Evolutionary conservation across 768 basidiomycete genomes (phyloP), one percentile per base, ranked within the genome.

Genomic region (Strobilomyces confusus): DNA sequence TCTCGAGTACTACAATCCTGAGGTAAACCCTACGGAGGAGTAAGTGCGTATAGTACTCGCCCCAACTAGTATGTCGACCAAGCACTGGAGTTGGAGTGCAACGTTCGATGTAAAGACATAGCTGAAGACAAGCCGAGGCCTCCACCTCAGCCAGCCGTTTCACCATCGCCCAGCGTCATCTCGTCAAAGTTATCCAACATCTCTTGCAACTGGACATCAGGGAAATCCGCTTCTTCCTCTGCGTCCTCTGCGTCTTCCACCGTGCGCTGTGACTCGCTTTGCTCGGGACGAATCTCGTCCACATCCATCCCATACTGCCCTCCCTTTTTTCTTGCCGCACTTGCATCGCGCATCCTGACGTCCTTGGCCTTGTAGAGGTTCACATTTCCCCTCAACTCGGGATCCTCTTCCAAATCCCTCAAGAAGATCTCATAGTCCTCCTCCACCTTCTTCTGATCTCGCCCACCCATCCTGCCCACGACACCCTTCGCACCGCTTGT

Each of bases 351-450:
- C 79, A 84, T 81, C 61, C 75, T 75, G 46, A 77, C 78, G 51
- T 83, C 76, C 58, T 61, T 78, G 4, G 81, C 75, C 72, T 86
- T 89, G 77, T 95, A 98, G 51, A 98, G 64, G 70, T 97, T 95
- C 61, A 98, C 86, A 9, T 82, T 82, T 6, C 79, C 78, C 36
- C 95, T 82, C 75, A 98, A 74, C 75, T 98, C 95, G 20, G 86
- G 86, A 72, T 98, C 95, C 69, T 98, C 95, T 71, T 97, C 94
- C 45, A 98, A 72, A 57, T 97, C 94, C 43, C 89, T 81, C 71
- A 98, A 74, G 82, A 99, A 99, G 47, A 91, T 58, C 75, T 98
- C 97, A 71, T 98, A 99, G 67, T 99, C 95, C 67, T 92, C 86
- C 61, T 98, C 94, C 53, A 98, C 91, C 77, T 94, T 93, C 75